A percentile compares a stretch with the other conserved stretches of the same genome.
phyloP scores from a whole-genome alignment of 441 rosid genomes.

The Adansonia gregorii region DNA sequence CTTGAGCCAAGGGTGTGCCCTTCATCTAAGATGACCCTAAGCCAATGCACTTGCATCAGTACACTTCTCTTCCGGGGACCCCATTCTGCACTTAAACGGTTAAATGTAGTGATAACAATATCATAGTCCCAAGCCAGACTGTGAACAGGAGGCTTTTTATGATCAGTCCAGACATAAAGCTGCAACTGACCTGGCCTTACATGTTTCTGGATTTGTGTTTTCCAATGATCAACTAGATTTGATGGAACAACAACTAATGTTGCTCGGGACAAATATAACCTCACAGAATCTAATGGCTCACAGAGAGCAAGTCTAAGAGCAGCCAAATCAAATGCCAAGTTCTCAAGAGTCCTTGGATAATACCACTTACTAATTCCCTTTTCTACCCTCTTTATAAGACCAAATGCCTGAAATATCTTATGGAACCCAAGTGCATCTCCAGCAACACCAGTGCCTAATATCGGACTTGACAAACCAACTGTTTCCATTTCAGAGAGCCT shows the following conservation, averaged over 20 bases:
- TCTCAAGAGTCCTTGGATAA: conserved; percentile 69
- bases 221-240: conserved; percentile 92
- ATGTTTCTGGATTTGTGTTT: conserved; percentile 82
- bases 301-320: conserved; percentile 81
- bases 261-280: conserved; percentile 89
- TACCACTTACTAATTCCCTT: conserved; percentile 75
- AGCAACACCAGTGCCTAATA: conserved; percentile 47
- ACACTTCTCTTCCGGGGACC: conserved; percentile 75
- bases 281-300: conserved; percentile 72
- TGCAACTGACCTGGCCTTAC: conserved; percentile 75
- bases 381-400: conserved; percentile 66
- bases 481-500: conserved; percentile 86
- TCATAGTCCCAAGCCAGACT: conserved; percentile 97
- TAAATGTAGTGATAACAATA: conserved; percentile 90
- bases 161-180: conserved; percentile 75
- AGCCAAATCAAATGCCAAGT: conserved; percentile 83
- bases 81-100: conserved; percentile 97
- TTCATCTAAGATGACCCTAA: conserved; percentile 88
- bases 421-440: conserved; percentile 49
- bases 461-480: conserved; percentile 71
- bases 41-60: conserved; percentile 95
- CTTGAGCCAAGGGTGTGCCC: conserved; percentile 99
- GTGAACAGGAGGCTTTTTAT: conserved; percentile 69
- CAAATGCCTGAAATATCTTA: conserved; percentile 82
- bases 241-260: conserved; percentile 87